phyloP scores from a whole-genome alignment of 106 monocot genomes.

The Phalaenopsis aphrodite region DNA sequence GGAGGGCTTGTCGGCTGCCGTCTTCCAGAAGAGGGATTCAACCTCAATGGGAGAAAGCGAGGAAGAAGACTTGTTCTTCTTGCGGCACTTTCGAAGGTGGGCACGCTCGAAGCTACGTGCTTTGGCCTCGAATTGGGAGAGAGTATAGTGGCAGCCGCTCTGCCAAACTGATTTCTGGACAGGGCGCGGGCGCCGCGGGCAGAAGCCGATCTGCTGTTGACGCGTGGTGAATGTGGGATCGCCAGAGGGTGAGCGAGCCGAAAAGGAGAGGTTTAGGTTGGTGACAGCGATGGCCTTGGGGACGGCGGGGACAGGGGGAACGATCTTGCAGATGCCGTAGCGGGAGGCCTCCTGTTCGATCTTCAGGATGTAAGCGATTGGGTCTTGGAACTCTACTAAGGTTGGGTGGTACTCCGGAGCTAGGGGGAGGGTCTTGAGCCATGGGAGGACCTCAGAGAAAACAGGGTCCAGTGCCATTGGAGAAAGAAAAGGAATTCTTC shows the following conservation, averaged over 20 bases:
- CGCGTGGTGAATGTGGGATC: slow-evolving; percentile 73
- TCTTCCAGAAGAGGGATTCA: slow-evolving; percentile 84
- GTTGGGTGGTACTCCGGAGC: slow-evolving; percentile 94
- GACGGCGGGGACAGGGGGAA: slow-evolving; percentile 68
- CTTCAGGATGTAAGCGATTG: slow-evolving; percentile 88
- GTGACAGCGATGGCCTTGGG: slow-evolving; percentile 44
- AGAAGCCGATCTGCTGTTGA: slow-evolving; percentile 93
- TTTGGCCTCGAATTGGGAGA: slow-evolving; percentile 72
- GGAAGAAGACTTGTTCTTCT: slow-evolving; percentile 4
- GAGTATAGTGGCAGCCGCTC: slow-evolving; percentile 76
- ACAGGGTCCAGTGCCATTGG: slow-evolving; percentile 18
- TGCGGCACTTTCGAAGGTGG: slow-evolving; percentile 28
- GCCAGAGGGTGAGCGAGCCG: slow-evolving; percentile 17
- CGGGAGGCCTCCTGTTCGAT: slow-evolving; percentile 83
- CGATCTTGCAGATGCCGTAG: slow-evolving; percentile 98
- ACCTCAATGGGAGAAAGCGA: slow-evolving; percentile 35
- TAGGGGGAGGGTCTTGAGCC: slow-evolving; percentile 79
- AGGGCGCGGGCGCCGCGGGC: slow-evolving; percentile 70
- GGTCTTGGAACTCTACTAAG: slow-evolving; percentile 77
- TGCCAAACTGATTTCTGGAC: slow-evolving; percentile 93
- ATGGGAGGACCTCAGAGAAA: slow-evolving; percentile 34
- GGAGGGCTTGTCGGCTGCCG: slow-evolving; percentile 66
- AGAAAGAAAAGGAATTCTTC: slow-evolving; percentile 5
- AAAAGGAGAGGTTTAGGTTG: slow-evolving; percentile 64
- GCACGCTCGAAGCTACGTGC: slow-evolving; percentile 65